Evolutionary conservation across 2,329 filamentous ascomycete genomes (phyloP).

Genomic region (Lecanicillium sp.): DNA sequence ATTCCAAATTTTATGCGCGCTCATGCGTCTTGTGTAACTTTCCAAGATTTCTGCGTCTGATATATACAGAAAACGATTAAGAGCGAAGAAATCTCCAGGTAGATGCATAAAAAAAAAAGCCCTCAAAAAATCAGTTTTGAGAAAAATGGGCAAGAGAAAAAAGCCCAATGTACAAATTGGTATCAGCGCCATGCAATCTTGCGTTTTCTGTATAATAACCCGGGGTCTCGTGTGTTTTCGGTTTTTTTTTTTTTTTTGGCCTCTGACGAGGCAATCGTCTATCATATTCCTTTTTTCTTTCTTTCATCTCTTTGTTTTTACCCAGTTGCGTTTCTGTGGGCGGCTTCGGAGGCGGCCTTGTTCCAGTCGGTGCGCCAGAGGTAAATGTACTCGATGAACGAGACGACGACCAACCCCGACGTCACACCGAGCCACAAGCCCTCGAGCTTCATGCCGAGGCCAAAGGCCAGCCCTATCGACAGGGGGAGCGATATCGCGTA

Average conservation of each 20-base stretch:
- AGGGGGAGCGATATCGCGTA: constrained; percentile 83
- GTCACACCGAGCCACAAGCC: constrained; percentile 80
- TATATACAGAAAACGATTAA: too few species aligned
- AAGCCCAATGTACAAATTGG: too few species aligned
- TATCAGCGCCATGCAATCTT: neutral
- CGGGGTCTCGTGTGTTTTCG: too few species aligned
- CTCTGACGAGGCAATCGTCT: too few species aligned
- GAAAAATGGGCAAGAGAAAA: neutral
- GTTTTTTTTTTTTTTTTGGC: too few species aligned
- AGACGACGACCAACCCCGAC: constrained; percentile 58
- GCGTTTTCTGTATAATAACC: neutral
- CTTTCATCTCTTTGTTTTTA: constrained; percentile 22
- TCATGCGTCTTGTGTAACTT: too few species aligned
- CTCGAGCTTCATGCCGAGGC: constrained; percentile 65
- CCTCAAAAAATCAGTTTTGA: neutral
- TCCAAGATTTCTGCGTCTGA: too few species aligned
- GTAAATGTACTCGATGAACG: constrained; percentile 48
- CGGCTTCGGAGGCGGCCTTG: constrained; percentile 46
- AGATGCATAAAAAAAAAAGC: too few species aligned
- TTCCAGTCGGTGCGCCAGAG: constrained; percentile 49
- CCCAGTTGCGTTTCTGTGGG: constrained; percentile 42
- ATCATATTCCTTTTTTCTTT: neutral
- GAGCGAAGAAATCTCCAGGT: too few species aligned
- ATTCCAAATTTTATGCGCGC: too few species aligned
- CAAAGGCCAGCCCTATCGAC: constrained; percentile 72